Conservation (phyloP, 495 filamentous ascomycete genomes). For the Apiosordaria backusii region DNA sequence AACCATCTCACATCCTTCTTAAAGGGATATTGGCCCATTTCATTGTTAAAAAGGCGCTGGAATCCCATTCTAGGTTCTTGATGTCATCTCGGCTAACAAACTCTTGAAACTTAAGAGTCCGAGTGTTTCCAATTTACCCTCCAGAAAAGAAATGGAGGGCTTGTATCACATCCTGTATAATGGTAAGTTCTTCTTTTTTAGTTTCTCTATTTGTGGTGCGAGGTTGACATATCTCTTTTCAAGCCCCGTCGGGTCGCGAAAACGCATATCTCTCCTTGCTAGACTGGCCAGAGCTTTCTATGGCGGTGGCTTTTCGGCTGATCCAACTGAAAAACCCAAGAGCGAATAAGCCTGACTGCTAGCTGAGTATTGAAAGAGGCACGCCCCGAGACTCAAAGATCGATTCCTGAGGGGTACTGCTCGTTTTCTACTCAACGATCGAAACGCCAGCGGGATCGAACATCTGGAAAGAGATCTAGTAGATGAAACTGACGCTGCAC, state of each 20-base stretch:
- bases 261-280: too few relatives aligned
- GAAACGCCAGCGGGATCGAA: conserved; percentile 20
- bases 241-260: too few relatives aligned
- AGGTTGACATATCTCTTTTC: too few relatives aligned
- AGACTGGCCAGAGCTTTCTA: neutral
- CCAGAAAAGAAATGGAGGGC: conserved; percentile 17
- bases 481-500: conserved; percentile 17
- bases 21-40: conserved; percentile 25
- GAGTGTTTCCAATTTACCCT: neutral
- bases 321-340: neutral
- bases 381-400: conserved; percentile 18
- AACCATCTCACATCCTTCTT: conserved; percentile 10
- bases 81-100: conserved; percentile 3
- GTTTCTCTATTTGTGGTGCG: too few relatives aligned
- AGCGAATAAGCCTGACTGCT: conserved; percentile 9
- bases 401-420: conserved; percentile 19
- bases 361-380: conserved; percentile 13
- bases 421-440: conserved; percentile 21
- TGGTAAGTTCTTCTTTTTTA: conserved; percentile 9
- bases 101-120: conserved; percentile 20
- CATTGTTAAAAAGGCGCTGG: conserved; percentile 16
- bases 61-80: conserved; percentile 24
- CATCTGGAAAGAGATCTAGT: conserved; percentile 13
- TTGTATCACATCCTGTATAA: conserved; percentile 14
- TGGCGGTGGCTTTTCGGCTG: neutral